Evolutionary conservation across 2,329 filamentous ascomycete genomes (phyloP).

Genomic region (Phaeosphaeria sp.): DNA sequence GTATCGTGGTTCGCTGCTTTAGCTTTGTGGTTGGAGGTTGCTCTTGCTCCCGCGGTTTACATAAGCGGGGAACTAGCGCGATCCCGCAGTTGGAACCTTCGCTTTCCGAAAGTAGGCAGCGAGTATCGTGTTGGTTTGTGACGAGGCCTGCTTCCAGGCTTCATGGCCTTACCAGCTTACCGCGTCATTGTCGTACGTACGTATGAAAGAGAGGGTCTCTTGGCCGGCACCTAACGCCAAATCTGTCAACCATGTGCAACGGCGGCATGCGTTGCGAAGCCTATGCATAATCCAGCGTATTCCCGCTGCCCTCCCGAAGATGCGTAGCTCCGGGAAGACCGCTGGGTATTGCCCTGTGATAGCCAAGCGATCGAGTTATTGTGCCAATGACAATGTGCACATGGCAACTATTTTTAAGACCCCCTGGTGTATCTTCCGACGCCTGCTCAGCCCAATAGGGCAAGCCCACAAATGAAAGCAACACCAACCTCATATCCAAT

Average conservation of each 20-base stretch:
- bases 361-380: not conserved
- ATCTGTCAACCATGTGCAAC: not conserved
- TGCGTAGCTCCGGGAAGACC: not conserved
- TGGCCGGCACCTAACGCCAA: not conserved
- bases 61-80: not conserved
- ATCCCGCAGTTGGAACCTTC: no score
- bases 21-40: slow-evolving; percentile 3
- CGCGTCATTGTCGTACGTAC: not conserved
- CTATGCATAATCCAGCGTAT: not conserved
- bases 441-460: slow-evolving; percentile 12
- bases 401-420: not conserved
- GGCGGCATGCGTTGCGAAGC: not conserved
- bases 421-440: not conserved
- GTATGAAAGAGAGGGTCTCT: not conserved
- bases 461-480: slow-evolving; percentile 4
- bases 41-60: slow-evolving; percentile 8
- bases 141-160: not conserved
- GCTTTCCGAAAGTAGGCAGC: not conserved
- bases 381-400: not conserved
- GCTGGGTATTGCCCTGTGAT: not conserved
- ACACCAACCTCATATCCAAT: slow-evolving; percentile 25
- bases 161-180: not conserved
- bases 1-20: slow-evolving; percentile 14
- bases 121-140: not conserved
- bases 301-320: not conserved